Base-by-base conservation (phyloP, 371 early-diverging fungal species). In the Apophysomyces variabilis region DNA sequence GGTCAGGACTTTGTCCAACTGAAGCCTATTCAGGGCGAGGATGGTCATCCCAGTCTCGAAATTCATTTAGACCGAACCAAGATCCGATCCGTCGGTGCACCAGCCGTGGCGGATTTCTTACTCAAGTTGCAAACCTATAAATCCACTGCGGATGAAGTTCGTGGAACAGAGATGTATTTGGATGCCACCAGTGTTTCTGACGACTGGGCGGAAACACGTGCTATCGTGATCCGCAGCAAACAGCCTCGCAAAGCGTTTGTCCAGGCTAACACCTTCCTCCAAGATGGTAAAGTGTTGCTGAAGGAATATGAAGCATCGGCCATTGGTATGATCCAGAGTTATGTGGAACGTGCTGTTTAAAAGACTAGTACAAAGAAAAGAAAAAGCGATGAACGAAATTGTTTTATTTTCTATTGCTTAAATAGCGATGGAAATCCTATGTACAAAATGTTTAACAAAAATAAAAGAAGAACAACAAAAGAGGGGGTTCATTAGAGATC, bases 171-270 rank as follows among this genome's bases (percentile, higher is more conserved):
- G 35, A 75, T 86, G 44, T 89, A 86, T 67, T 47, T 70, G 38
- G 78, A 84, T 13, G 58, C 61, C 16, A 89, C 90, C 5, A 59
- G 66, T 45, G 90, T 89, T 14, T 77, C 84, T 46, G 87, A 85
- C 2, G 65, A 75, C 9, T 87, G 86, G 87, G 38, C 69, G 0
- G 54, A 44, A 0, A 70, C 71, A 57, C 78, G 90, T 39, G 86
- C 87, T 21, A 82, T 80, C 32, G 90, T 87, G 12, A 45, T 88
- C 36, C 57, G 43, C 26, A 75, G 80, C 60, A 86, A 86, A 62
- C 84, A 81, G 64, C 87, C 90, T 35, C 75, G 88, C 18, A 86
- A 85, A 66, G 64, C 84, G 7, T 84, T 85, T 69, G 75, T 87
- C 21, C 88, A 89, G 68, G 80, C 74, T 13, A 87, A 87, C 60